Evolutionary conservation across 257 asterid species (phyloP), one percentile per base, ranked within the genome.

Genomic region (Solanum medicagineum): DNA sequence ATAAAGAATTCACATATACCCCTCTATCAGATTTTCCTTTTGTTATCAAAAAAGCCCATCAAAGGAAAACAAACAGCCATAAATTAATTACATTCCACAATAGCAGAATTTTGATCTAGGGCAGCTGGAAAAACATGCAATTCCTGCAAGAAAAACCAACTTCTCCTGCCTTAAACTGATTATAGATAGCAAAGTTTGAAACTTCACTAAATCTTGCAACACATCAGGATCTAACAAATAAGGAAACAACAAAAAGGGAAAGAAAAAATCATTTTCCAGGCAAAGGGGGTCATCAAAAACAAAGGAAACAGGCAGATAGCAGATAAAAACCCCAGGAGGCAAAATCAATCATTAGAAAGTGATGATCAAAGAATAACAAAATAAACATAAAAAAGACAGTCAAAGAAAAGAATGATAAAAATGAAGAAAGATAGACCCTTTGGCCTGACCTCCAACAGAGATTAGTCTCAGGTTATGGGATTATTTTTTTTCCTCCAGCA

Each of bases 141-240:
- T 51, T 49, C 15, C 47, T 77, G 29, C 32, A 19, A 71, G 16
- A 75, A 15, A 75, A 22, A 6, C 15, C 16, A 10, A 77, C 45
- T 53, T 51, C 63, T 77, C 83, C 65, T 15, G 26, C 47, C 17
- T 77, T 8, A 51, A 11, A 51, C 65, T 77, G 63, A 53, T 79
- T 53, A 79, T 26, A 51, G 15, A 79, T 51, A 56, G 1, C 53
- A 77, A 77, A 77, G 83, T 24, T 77, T 79, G 65, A n/a, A 79
- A 26, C 65, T 83, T 70, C 32, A 36, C 24, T 68, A 56, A 84
- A 81, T 88, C 53, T 84, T 11, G 44, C 77, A 80, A 22, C 63
- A 86, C 81, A n/a, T 83, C 91, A 81, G 84, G 88, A 91, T 91
- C 91, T 85, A 89, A 80, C 82, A 86, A 86, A 86, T 10, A 54